Conservation (phyloP, 2,329 filamentous ascomycete genomes). For the Raffaelea albimanens region DNA sequence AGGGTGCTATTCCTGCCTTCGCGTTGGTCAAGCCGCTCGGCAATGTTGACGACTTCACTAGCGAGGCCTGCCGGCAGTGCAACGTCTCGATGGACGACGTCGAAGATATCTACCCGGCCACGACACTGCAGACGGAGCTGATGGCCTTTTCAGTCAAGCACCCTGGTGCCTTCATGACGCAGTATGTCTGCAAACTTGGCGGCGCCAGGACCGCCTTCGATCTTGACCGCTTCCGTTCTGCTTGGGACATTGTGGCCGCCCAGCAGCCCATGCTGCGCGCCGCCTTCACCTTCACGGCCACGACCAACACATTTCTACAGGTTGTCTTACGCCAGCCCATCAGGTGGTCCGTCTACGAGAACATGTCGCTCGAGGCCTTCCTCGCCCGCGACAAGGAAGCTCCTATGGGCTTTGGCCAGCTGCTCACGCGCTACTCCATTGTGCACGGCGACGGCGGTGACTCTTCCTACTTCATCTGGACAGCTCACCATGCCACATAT, state of each 20-base stretch:
- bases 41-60: too few relatives aligned
- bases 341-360: constrained; percentile 32
- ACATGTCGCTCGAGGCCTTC: background rate
- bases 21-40: too few relatives aligned
- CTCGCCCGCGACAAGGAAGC: background rate
- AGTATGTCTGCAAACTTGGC: constrained; percentile 35
- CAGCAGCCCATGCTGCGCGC: constrained; percentile 36
- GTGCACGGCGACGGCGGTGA: constrained; percentile 23
- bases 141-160: constrained; percentile 43
- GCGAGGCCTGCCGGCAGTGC: too few relatives aligned
- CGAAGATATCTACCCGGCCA: constrained; percentile 46
- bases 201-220: too few relatives aligned
- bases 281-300: constrained; percentile 28
- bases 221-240: too few relatives aligned
- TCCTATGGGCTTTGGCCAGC: constrained; percentile 28
- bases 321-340: constrained; percentile 25
- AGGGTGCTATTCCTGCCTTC: too few relatives aligned
- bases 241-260: background rate
- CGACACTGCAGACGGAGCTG: constrained; percentile 43
- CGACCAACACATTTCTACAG: constrained; percentile 14
- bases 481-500: constrained; percentile 47
- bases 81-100: too few relatives aligned
- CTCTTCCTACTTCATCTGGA: constrained; percentile 37
- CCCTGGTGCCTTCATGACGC: constrained; percentile 42
- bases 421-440: constrained; percentile 36